These are phyloP conservation scores for Sugiyamaella castrensis DNA, from an alignment of 1,139 yeast species.

Conservation along the genomic window DNA sequence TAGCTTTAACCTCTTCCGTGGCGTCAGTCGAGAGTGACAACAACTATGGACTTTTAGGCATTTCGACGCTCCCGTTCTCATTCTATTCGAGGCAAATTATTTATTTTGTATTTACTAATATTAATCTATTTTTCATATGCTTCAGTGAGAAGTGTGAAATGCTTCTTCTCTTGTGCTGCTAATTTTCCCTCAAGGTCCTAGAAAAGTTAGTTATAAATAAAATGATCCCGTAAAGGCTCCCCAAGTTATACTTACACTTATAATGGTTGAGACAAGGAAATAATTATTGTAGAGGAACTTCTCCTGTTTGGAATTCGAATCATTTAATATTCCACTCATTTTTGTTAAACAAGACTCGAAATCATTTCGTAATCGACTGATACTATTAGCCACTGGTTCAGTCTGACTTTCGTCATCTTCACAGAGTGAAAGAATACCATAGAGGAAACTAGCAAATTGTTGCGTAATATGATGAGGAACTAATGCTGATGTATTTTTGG, in stretches of 20 bases:
- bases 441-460: slow-evolving; percentile 71
- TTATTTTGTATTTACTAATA: too few relatives aligned
- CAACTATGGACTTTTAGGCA: too few relatives aligned
- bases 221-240: not conserved
- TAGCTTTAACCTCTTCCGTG: too few relatives aligned
- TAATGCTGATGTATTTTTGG: slow-evolving; percentile 36
- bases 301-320: slow-evolving; percentile 53
- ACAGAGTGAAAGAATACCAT: slow-evolving; percentile 62
- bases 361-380: slow-evolving; percentile 68
- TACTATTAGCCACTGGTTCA: slow-evolving; percentile 73
- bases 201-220: slow-evolving; percentile 30
- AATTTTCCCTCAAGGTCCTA: slow-evolving; percentile 50
- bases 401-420: slow-evolving; percentile 33
- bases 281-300: slow-evolving; percentile 76
- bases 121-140: slow-evolving; percentile 44
- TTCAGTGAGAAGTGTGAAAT: slow-evolving; percentile 57
- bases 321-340: slow-evolving; percentile 41
- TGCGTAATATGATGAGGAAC: slow-evolving; percentile 71
- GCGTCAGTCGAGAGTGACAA: too few relatives aligned
- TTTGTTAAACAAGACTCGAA: slow-evolving; percentile 77
- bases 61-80: too few relatives aligned
- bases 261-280: slow-evolving; percentile 39
- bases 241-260: slow-evolving; percentile 21
- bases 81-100: too few relatives aligned
- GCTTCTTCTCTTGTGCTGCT: slow-evolving; percentile 56